Evolutionary conservation across 2,329 filamentous ascomycete species (phyloP).

Genomic region (Aaosphaeria pasadenensis): DNA sequence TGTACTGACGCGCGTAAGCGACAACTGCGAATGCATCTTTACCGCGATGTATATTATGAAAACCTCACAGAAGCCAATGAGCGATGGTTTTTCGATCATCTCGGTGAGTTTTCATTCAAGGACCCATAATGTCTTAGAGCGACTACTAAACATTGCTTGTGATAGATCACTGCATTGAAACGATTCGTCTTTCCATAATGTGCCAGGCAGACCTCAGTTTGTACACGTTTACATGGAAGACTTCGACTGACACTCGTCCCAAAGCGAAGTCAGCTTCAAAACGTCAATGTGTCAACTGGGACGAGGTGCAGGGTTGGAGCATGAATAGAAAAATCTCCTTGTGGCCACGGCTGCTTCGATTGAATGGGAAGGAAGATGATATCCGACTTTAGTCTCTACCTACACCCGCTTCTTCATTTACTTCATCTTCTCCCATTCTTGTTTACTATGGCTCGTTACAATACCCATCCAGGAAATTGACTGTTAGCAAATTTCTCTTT

Average conservation of each 20-base stretch:
- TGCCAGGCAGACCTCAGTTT: conserved; percentile 5
- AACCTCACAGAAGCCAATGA: no score
- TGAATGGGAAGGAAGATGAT: not conserved
- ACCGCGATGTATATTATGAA: no score
- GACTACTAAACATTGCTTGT: no score
- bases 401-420: no score
- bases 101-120: no score
- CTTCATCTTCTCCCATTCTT: no score
- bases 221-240: conserved; percentile 6
- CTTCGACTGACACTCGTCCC: not conserved
- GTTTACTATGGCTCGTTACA: conserved; percentile 22
- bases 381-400: not conserved
- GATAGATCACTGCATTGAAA: conserved; percentile 7
- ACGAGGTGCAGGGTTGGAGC: conserved; percentile 1
- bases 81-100: no score
- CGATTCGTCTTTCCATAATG: conserved; percentile 3
- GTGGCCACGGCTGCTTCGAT: not conserved
- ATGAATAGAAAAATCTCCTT: not conserved
- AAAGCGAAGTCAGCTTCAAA: conserved; percentile 2
- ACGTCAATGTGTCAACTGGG: conserved; percentile 8
- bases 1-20: no score
- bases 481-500: conserved; percentile 22
- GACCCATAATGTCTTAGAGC: no score
- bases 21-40: no score
- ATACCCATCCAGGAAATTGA: conserved; percentile 30